Evolutionary conservation across 78 protist species (phyloP).

Genomic region (Speleostelium caveatum): DNA sequence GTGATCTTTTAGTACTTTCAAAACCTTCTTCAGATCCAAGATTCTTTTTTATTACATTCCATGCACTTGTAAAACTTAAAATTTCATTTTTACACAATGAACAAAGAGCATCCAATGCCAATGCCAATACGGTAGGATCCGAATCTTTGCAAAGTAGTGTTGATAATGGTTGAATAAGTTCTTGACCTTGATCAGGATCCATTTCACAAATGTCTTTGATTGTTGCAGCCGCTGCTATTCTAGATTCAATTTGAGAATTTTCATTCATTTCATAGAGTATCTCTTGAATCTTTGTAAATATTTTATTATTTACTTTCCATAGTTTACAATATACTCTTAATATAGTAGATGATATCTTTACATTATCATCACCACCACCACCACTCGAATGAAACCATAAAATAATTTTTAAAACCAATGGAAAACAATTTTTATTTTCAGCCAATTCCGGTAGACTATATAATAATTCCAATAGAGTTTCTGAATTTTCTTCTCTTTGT

Average conservation of each 20-base stretch:
- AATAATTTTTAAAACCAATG: neutral
- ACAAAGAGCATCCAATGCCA: conserved; percentile 39
- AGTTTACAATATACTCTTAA: conserved; percentile 22
- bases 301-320: neutral
- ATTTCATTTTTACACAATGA: conserved; percentile 31
- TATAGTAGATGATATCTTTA: neutral
- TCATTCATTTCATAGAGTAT: conserved; percentile 3
- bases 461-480: neutral
- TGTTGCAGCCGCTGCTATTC: conserved; percentile 34
- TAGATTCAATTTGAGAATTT: conserved; percentile 7
- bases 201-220: conserved; percentile 34
- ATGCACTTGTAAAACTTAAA: conserved; percentile 38
- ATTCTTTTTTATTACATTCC: conserved; percentile 73
- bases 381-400: neutral
- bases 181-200: conserved; percentile 62
- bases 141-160: conserved; percentile 37
- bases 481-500: conserved; percentile 3
- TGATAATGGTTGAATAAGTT: conserved; percentile 56
- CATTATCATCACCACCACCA: neutral
- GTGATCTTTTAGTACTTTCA: neutral
- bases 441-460: neutral
- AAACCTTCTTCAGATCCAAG: conserved; percentile 25
- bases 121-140: conserved; percentile 30
- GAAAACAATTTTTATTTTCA: conserved; percentile 7
- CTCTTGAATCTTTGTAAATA: conserved; percentile 31